Evolutionary conservation across 2,329 filamentous ascomycete genomes (phyloP), one percentile per base, ranked within the genome.

Genomic region (Aspergillus clavatus): DNA sequence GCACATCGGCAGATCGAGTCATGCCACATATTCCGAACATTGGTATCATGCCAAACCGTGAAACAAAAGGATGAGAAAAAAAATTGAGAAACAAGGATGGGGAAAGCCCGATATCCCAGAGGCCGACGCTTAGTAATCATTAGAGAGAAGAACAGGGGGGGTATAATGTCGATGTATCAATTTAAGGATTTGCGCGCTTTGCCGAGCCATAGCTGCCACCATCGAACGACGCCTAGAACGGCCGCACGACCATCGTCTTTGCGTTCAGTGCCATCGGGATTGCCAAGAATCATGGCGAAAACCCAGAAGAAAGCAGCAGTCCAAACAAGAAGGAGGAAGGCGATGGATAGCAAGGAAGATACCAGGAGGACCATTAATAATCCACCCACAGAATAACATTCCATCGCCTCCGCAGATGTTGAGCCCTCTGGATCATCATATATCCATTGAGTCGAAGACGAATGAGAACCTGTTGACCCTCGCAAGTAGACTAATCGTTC

Each of bases 301-400:
- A 81, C 66, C 81, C 80, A 83, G 66, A 83, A 84, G 16, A 72
- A 75, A 1, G 78, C 80, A 0, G 79, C 72, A 0, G 77, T 75
- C 80, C 80, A 83, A 5, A 76, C 72, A 1, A 76, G 74, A 11
- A 81, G 60, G 16, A 79, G 72, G 38, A 82, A 69, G 28, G 74
- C 77, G 8, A 81, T 62, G 42, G 78, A 78, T 39, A 82, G 62
- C 29, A 83, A 56, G 2, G 80, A 78, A 3, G 78, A 78, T 21
- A 80, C 62, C 1, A 80, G 54, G 49, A 80, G 73, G 39, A 82
- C 71, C 42, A 73, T 50, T 7, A 82, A 62, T 12, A 82, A 69
- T 54, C 57, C 55, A 29, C 55, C 51, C 14, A 63, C 47, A 7
- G 61, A 69, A 48, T 64, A 68, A 48, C 61, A 67, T 52, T 58